Base-by-base conservation (phyloP, 306 rosid genomes). In the Sphenostylis stenocarpa region DNA sequence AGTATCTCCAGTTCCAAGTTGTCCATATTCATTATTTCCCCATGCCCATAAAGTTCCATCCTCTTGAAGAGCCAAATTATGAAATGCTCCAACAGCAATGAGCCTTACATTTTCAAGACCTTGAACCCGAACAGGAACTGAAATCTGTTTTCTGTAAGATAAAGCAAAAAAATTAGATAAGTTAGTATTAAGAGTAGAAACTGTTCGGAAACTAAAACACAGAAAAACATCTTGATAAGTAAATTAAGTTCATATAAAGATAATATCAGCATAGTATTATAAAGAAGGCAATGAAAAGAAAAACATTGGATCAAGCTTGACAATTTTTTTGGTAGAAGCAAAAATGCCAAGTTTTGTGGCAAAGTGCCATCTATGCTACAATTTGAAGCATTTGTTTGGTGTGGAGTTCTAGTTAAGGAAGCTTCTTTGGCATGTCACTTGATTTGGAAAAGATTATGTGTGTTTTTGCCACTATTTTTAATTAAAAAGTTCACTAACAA, bases 21-120 rank as follows among this genome's bases (percentile, higher is more conserved):
- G 99, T 81, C 99, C 99, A 63, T 96, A 96, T 79, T 96, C 99
- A 88, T 96, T 93, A 72, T 93, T 96, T 67, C 99, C 98, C 99
- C 99, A 96, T 52, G 99, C 99, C 99, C 93, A 91, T 83, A 93
- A 82, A 74, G 92, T 86, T 55, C 97, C 98, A 90, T 90, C 90
- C 73, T 91, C 97, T 81, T 96, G 94, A 70, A 96, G 97, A 79
- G 99, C 99, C 81, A 96, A 86, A 86, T 96, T 96, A 84, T 96
- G 99, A 80, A 96, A 96, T 64, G 99, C 99, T 58, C 99, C 99
- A 16, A 93, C 99, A 36, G 99, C 94, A 76, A 96, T 91, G 71
- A 91, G 88, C 86, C 80, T 96, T 83, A 96, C 92, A 44, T 81
- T 90, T 41, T 93, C 97, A 45, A 96, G 99, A 76, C 98, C 98